Evolutionary conservation across 768 basidiomycete species (phyloP).

Genomic region (Coprinopsis cinerea): DNA sequence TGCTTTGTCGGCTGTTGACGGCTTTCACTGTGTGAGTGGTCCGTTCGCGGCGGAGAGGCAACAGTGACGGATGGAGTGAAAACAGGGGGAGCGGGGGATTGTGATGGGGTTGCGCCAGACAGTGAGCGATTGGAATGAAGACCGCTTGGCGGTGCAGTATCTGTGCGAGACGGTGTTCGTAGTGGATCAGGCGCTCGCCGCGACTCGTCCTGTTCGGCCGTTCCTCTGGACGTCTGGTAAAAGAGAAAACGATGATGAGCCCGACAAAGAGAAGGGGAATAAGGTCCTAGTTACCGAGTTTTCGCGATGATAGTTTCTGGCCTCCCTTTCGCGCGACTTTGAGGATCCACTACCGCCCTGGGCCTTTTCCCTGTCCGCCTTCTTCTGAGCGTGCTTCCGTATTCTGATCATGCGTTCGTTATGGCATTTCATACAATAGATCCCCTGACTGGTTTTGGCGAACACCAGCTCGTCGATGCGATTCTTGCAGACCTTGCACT

Average conservation of each 20-base stretch:
- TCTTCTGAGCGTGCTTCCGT: constrained; percentile 84
- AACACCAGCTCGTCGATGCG: constrained; percentile 98
- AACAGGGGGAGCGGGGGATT: neutral
- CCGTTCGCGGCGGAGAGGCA: constrained; percentile 25
- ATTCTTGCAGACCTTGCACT: constrained; percentile 91
- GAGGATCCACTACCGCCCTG: constrained; percentile 38
- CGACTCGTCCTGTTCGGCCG: constrained; percentile 11
- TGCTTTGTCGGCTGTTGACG: constrained; percentile 27
- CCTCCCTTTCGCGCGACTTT: constrained; percentile 35
- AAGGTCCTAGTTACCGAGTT: constrained; percentile 33
- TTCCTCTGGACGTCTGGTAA: no score
- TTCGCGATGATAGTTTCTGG: constrained; percentile 32
- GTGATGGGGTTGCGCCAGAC: neutral
- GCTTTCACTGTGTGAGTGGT: neutral
- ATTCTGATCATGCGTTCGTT: constrained; percentile 95
- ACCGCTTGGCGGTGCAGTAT: neutral
- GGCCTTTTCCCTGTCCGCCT: constrained; percentile 58
- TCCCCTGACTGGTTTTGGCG: constrained; percentile 96
- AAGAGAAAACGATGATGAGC: neutral
- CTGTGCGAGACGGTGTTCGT: constrained; percentile 1
- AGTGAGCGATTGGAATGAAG: neutral
- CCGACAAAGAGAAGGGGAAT: neutral
- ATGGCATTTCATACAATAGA: constrained; percentile 98
- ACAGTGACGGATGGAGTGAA: constrained; percentile 29
- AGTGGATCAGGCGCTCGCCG: neutral